Percentiles rank a stretch among this genome's conserved stretches.
Evolutionary conservation across 2,329 filamentous ascomycete genomes (phyloP).

Genomic region (Phyllosticta capitalensis): DNA sequence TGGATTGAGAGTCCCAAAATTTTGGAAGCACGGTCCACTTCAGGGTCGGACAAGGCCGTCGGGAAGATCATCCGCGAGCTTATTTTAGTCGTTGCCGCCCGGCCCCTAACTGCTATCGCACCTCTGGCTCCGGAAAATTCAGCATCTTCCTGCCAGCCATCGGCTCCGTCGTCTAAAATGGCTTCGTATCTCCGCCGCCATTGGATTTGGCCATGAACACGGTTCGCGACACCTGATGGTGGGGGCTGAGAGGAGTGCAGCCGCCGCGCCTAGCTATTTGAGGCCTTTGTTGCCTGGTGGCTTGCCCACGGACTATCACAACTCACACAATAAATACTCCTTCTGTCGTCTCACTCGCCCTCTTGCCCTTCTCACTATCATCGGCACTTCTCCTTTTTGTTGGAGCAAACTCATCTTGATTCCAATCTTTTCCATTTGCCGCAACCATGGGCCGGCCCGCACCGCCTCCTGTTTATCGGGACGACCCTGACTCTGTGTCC

Average conservation of each 20-base stretch:
- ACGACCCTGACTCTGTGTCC: constrained; percentile 28
- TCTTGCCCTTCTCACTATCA: background rate
- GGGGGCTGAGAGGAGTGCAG: constrained; percentile 1
- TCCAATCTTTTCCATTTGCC: background rate
- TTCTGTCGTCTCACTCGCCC: background rate
- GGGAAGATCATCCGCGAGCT: background rate
- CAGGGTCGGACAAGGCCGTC: background rate
- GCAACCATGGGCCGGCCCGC: constrained; percentile 24
- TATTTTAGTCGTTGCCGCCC: background rate
- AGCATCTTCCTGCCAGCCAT: background rate
- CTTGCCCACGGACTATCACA: background rate
- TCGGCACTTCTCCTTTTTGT: constrained; percentile 1
- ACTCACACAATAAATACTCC: background rate
- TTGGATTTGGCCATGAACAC: background rate
- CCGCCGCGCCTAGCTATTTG: constrained; percentile 14
- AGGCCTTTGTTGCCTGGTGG: constrained; percentile 9
- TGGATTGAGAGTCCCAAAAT: background rate
- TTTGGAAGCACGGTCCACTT: background rate
- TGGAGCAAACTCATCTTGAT: background rate
- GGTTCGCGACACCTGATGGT: background rate
- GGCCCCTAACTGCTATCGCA: background rate
- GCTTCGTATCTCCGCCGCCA: background rate
- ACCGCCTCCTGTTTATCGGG: constrained; percentile 20
- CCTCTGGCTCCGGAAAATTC: background rate
- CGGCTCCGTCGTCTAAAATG: background rate